These are phyloP conservation scores for Naganishia albida DNA, from an alignment of 1,284 basidiomycete genomes.

Conservation along the genomic window DNA sequence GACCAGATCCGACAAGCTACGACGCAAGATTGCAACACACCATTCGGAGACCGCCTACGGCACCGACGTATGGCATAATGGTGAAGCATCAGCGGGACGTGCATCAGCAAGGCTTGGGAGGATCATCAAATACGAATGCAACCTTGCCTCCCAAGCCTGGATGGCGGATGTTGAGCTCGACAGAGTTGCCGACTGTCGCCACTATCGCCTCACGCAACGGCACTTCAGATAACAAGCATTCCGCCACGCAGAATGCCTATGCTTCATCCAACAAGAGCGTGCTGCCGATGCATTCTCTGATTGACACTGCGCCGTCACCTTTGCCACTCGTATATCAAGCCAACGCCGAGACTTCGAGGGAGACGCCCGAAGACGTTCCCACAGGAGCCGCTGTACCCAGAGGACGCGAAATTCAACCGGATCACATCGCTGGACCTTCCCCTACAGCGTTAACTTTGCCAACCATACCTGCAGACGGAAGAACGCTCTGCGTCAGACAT, in stretches of 20 bases:
- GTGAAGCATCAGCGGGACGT: slow-evolving; percentile 4
- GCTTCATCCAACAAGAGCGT: slow-evolving; percentile 21
- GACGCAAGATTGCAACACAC: slow-evolving; percentile 14
- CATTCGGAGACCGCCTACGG: slow-evolving; percentile 12
- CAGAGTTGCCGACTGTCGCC: slow-evolving; percentile 10
- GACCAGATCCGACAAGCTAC: neutral
- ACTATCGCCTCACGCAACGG: slow-evolving; percentile 6
- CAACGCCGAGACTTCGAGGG: neutral
- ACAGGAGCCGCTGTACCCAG: slow-evolving; percentile 6
- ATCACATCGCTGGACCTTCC: neutral
- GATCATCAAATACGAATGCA: slow-evolving; percentile 13
- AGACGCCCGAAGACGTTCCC: slow-evolving; percentile 21
- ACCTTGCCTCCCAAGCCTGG: slow-evolving; percentile 11
- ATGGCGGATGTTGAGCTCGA: slow-evolving; percentile 26
- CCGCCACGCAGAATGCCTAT: slow-evolving; percentile 3
- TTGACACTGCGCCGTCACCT: slow-evolving; percentile 22
- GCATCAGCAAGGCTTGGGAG: neutral
- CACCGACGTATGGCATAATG: slow-evolving; percentile 1
- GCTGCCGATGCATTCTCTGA: slow-evolving; percentile 27
- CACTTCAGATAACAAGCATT: slow-evolving; percentile 2
- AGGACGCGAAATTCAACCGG: neutral
- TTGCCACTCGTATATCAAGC: slow-evolving; percentile 1
- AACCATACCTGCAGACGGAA: slow-evolving; percentile 5
- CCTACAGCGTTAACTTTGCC: neutral
- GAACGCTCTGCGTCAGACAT: slow-evolving; percentile 60